Conservation (phyloP, 169 alveolate genomes). For the Theileria sp. region DNA sequence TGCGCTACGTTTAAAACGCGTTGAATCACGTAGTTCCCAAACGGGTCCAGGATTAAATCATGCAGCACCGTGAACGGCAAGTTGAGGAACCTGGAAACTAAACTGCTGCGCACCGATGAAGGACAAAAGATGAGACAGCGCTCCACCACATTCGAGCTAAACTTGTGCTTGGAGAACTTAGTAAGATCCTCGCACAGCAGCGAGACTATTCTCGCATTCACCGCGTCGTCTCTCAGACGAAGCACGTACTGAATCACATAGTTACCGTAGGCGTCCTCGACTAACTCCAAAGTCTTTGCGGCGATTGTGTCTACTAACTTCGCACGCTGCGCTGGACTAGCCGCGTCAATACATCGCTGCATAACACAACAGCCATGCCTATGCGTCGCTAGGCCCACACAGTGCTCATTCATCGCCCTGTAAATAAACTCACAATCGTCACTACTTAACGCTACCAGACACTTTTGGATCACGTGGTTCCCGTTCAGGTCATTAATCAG, state of each 20-base stretch:
- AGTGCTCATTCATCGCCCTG: constrained; percentile 73
- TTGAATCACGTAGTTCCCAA: constrained; percentile 82
- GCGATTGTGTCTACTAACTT: constrained; percentile 75
- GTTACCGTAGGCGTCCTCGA: constrained; percentile 92
- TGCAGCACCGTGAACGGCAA: constrained; percentile 67
- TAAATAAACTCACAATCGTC: constrained; percentile 83
- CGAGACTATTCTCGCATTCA: constrained; percentile 71
- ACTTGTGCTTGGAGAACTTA: constrained; percentile 87
- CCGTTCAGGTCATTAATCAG: constrained; percentile 88
- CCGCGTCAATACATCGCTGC: constrained; percentile 90
- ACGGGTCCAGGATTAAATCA: constrained; percentile 76
- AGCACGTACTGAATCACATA: constrained; percentile 90
- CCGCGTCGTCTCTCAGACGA: constrained; percentile 71
- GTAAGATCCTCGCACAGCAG: constrained; percentile 77
- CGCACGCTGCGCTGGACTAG: constrained; percentile 69
- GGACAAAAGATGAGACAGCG: constrained; percentile 73
- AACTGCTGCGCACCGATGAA: constrained; percentile 52
- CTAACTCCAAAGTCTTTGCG: constrained; percentile 77
- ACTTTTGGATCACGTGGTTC: constrained; percentile 89
- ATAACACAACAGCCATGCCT: constrained; percentile 94
- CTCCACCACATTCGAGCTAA: constrained; percentile 92
- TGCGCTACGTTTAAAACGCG: constrained; percentile 74
- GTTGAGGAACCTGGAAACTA: constrained; percentile 69
- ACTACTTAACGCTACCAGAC: constrained; percentile 75
- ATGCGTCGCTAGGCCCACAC: constrained; percentile 84